Evolutionary conservation across 2,329 filamentous ascomycete genomes (phyloP), one percentile per base, ranked within the genome.

Genomic region (Rosellinia necatrix): DNA sequence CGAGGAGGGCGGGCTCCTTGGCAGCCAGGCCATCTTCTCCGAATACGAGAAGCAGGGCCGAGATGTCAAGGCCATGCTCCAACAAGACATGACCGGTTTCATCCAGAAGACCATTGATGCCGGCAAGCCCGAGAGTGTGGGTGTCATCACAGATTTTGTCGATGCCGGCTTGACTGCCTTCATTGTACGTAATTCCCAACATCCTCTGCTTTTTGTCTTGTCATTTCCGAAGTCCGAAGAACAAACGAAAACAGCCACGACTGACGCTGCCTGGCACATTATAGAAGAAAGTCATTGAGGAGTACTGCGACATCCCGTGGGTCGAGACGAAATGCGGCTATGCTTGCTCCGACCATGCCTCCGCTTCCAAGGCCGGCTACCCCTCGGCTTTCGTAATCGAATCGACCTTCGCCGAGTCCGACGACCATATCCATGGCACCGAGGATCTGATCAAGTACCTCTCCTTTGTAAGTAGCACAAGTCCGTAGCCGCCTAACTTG

Each of bases 31-130:
- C 51, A 90, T 97, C 72, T 97, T 97, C 78, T 81, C 83, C 47
- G 77, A 83, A 6, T 97, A 97, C 70, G 87, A 90, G 74, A 85
- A 87, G 71, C 75, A 83, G 19, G 81, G 82, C 27, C 83, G 87
- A 22, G 86, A 93, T 63, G 82, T 97, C 72, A 96, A 93, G 76
- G 93, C 93, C 29, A 97, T 97, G 94, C 83, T 97, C 51, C 93
- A 97, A 77, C 93, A 97, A 75, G 93, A 97, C 74, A 97, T 97
- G 93, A 96, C 91, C 1, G 93, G 93, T 15, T 97, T 89, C 71
- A 83, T 92, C 4, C 85, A 92, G 71, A 87, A 87, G 67, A 96
- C 92, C 0, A 76, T 94, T 17, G 89, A 94, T 63, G 88, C 90
- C 3, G 92, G 92, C 56, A 81, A 90, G 73, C 82, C 86, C 4